A percentile compares a stretch with the other conserved stretches of the same genome.
Evolutionary conservation across 2,329 filamentous ascomycete genomes (phyloP).

Genomic region (Cladosporium halotolerans): DNA sequence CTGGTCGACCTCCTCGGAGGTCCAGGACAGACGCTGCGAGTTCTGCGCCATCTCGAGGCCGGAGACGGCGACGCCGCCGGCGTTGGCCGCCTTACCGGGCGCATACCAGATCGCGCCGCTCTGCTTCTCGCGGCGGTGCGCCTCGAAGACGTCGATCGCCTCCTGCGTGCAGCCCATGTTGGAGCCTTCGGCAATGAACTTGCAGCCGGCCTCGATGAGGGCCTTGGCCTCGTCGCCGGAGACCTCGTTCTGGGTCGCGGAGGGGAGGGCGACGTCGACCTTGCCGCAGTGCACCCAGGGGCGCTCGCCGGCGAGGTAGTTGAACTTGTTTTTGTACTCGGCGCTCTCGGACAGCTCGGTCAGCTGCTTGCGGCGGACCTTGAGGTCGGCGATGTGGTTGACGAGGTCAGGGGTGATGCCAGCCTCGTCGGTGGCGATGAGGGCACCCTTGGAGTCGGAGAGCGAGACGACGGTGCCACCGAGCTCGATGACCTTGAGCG

Average conservation of each 20-base stretch:
- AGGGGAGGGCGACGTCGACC: constrained; percentile 87
- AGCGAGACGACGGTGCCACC: constrained; percentile 88
- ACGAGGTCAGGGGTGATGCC: constrained; percentile 76
- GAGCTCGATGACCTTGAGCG: constrained; percentile 92
- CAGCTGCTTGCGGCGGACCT: constrained; percentile 79
- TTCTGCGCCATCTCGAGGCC: constrained; percentile 99
- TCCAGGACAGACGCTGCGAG: constrained; percentile 79
- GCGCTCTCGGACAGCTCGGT: constrained; percentile 59
- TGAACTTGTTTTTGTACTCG: constrained; percentile 60
- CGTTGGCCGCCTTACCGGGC: constrained; percentile 94
- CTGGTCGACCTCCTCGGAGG: constrained; percentile 78
- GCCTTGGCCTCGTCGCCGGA: constrained; percentile 81
- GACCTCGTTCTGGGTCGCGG: constrained; percentile 96
- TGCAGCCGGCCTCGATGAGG: constrained; percentile 67
- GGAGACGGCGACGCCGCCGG: constrained; percentile 92
- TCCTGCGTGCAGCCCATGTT: constrained; percentile 99
- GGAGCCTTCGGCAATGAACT: constrained; percentile 90
- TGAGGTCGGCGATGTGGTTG: constrained; percentile 71
- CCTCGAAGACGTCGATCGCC: constrained; percentile 90
- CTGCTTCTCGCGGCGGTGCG: constrained; percentile 61
- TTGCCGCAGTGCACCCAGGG: constrained; percentile 88
- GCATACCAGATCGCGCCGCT: constrained; percentile 84
- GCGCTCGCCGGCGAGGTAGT: constrained; percentile 78
- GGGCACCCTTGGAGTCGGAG: constrained; percentile 81
- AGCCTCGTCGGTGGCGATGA: constrained; percentile 65